Evolutionary conservation across 1,284 basidiomycete species (phyloP).

Genomic region (Termitomyces sp.): DNA sequence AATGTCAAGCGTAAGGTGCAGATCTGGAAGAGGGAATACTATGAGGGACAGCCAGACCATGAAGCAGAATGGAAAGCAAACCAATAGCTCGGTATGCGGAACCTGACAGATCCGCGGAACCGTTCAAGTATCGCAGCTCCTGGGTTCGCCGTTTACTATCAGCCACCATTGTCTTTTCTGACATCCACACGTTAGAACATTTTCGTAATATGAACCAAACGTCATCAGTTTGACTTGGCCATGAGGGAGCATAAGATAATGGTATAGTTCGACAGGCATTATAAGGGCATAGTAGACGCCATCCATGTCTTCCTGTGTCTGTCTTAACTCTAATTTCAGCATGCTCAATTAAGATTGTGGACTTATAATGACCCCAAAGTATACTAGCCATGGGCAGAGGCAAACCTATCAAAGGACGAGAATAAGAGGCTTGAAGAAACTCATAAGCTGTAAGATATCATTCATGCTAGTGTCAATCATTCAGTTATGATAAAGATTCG

Average conservation of each 20-base stretch:
- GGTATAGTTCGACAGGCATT: background rate
- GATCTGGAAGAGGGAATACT: constrained; percentile 89
- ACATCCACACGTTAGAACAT: background rate
- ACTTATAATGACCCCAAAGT: background rate
- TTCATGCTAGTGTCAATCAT: background rate
- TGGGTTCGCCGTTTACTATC: background rate
- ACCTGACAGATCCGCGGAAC: background rate
- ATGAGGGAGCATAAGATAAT: background rate
- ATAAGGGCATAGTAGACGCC: background rate
- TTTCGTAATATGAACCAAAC: background rate
- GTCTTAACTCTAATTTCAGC: background rate
- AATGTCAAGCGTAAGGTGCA: constrained; percentile 78
- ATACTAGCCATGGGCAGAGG: background rate
- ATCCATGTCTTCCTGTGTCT: background rate
- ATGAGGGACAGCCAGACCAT: constrained; percentile 57
- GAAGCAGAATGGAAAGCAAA: constrained; percentile 77
- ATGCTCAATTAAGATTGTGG: background rate
- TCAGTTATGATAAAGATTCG: background rate
- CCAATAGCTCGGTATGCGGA: constrained; percentile 15
- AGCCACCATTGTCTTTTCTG: constrained; percentile 11
- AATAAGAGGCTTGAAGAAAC: background rate
- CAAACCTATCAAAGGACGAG: background rate
- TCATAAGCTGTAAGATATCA: background rate
- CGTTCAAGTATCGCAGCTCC: background rate
- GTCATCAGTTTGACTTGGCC: background rate